phyloP scores from a whole-genome alignment of 2,329 filamentous ascomycete genomes.

The Verticillium tricorpus region DNA sequence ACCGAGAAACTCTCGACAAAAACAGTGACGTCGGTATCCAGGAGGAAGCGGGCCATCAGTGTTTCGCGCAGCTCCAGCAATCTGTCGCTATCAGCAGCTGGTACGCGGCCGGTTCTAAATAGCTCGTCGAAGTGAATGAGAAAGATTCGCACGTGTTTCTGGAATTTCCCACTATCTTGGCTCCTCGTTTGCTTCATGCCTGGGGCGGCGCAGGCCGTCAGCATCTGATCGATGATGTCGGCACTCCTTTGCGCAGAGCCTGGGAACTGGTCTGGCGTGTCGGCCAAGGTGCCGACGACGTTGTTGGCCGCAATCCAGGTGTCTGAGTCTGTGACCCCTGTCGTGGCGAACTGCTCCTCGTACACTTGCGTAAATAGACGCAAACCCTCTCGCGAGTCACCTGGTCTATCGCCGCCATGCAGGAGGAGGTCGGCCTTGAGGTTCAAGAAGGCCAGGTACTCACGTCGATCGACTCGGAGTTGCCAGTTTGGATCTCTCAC shows the following conservation, averaged over 20 bases:
- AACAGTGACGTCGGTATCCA: neutral
- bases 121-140: neutral
- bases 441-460: neutral
- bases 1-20: neutral
- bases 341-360: neutral
- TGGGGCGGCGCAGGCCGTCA: neutral
- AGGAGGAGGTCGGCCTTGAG: neutral
- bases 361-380: neutral
- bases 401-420: neutral
- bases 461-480: neutral
- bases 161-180: neutral
- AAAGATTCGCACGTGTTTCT: neutral
- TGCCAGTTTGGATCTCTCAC: neutral
- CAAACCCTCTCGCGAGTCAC: neutral
- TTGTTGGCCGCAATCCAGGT: neutral
- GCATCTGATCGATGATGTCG: neutral
- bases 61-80: neutral
- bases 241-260: neutral
- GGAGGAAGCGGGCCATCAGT: neutral
- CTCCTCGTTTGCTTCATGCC: neutral
- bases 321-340: neutral
- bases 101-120: neutral
- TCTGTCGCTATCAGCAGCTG: neutral
- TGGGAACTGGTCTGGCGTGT: neutral
- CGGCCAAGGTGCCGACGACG: neutral